Percentiles rank a stretch among this genome's conserved stretches.
Conservation (phyloP, 768 basidiomycete species). For the Russula compacta region DNA sequence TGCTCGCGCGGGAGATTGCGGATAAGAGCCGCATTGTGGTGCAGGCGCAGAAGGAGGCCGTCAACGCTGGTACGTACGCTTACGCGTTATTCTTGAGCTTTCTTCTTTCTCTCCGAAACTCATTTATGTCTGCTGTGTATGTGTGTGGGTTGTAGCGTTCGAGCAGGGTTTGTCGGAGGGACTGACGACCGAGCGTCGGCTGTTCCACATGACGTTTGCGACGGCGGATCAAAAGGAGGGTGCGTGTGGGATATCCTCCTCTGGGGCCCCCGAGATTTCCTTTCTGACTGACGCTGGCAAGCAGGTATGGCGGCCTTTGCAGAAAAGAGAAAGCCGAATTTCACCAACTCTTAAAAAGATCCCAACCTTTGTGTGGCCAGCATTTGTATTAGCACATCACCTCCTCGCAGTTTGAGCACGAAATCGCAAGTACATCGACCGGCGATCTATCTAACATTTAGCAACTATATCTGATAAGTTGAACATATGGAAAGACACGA, state of each 20-base stretch:
- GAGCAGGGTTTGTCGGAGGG: constrained; percentile 79
- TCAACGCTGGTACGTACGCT: constrained; percentile 63
- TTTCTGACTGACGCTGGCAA: constrained; percentile 7
- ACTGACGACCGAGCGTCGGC: constrained; percentile 73
- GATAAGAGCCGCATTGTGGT: constrained; percentile 77
- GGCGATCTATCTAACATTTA: too few species aligned
- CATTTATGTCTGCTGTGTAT: not conserved
- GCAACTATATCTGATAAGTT: too few species aligned
- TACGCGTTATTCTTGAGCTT: too few species aligned
- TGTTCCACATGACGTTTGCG: constrained; percentile 89
- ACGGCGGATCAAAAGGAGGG: constrained; percentile 95
- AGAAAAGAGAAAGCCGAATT: constrained; percentile 85
- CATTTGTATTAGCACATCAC: not conserved
- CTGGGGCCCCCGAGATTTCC: not conserved
- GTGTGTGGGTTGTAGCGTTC: constrained; percentile 40
- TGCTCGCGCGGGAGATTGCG: constrained; percentile 69
- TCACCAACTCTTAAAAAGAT: constrained; percentile 45
- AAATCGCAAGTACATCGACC: too few species aligned
- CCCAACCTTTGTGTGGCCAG: not conserved
- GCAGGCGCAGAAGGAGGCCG: constrained; percentile 86
- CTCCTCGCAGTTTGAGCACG: not conserved
- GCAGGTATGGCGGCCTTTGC: constrained; percentile 91
- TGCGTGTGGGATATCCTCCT: constrained; percentile 28
- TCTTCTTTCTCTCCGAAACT: not conserved
- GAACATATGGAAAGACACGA: too few species aligned